Percentiles rank a stretch among this genome's conserved stretches.
Conservation (phyloP, 352 stramenopile genomes). For the Achlya hypogyna region DNA sequence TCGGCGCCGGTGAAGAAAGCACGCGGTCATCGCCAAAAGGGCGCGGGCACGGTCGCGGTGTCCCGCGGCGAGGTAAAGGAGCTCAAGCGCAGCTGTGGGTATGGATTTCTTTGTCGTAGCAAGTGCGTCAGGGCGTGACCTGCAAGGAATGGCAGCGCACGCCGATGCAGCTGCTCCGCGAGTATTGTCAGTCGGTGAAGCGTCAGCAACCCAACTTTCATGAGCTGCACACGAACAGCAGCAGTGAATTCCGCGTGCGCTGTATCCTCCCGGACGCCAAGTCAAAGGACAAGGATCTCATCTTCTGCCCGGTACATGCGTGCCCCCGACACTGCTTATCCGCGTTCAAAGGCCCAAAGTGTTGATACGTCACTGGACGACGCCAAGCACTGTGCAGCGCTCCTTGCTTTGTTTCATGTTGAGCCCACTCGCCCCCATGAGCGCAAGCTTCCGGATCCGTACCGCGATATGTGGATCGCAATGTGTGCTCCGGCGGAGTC, state of each 20-base stretch:
- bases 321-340: neutral
- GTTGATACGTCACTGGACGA: slow-evolving; percentile 67
- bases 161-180: slow-evolving; percentile 88
- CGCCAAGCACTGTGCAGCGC: slow-evolving; percentile 86
- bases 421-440: slow-evolving; percentile 90
- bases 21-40: slow-evolving; percentile 74
- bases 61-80: slow-evolving; percentile 55
- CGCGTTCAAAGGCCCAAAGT: slow-evolving; percentile 38
- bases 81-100: neutral
- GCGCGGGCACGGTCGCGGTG: slow-evolving; percentile 79
- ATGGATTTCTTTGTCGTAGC: slow-evolving; percentile 18
- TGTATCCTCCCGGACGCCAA: slow-evolving; percentile 92
- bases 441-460: slow-evolving; percentile 94
- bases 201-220: slow-evolving; percentile 64
- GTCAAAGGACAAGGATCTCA: slow-evolving; percentile 89
- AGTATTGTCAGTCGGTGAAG: slow-evolving; percentile 92
- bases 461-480: slow-evolving; percentile 86
- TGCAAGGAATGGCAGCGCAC: slow-evolving; percentile 92
- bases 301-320: slow-evolving; percentile 70
- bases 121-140: slow-evolving; percentile 69
- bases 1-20: slow-evolving; percentile 19
- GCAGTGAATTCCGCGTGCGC: slow-evolving; percentile 38
- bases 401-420: slow-evolving; percentile 93
- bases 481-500: slow-evolving; percentile 1
- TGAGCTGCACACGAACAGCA: slow-evolving; percentile 30